These are phyloP conservation scores for Podaxis sp. DNA, from an alignment of 768 basidiomycete genomes.

Conservation along the genomic window DNA sequence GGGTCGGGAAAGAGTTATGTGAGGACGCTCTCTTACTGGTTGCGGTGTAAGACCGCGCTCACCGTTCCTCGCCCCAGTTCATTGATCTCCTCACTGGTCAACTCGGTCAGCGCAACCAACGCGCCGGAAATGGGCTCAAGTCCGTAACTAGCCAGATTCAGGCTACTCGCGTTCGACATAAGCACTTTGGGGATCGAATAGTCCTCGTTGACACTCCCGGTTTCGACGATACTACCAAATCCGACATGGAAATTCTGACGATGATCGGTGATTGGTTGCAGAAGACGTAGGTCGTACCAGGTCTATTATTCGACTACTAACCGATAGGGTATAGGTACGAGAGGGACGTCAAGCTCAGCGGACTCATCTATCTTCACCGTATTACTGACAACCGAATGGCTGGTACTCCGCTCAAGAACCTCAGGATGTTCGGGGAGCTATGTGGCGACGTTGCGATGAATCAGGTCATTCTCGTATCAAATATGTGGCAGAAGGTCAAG, in stretches of 20 bases:
- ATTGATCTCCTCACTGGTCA: slow-evolving; percentile 24
- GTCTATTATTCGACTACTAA: neutral
- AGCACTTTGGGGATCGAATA: slow-evolving; percentile 20
- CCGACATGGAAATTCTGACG: slow-evolving; percentile 17
- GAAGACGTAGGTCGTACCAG: slow-evolving; percentile 12
- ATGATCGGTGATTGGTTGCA: slow-evolving; percentile 18
- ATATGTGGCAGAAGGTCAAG: slow-evolving; percentile 38
- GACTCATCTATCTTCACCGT: slow-evolving; percentile 17
- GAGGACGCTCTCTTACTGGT: neutral
- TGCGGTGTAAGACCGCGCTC: neutral
- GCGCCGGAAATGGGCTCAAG: slow-evolving; percentile 24
- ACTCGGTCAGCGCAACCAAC: slow-evolving; percentile 14
- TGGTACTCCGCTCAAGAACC: slow-evolving; percentile 21
- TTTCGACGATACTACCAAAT: slow-evolving; percentile 34
- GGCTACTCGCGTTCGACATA: slow-evolving; percentile 27
- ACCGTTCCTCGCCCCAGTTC: slow-evolving; percentile 18
- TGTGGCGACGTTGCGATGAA: slow-evolving; percentile 26
- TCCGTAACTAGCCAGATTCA: slow-evolving; percentile 39
- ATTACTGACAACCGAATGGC: slow-evolving; percentile 15
- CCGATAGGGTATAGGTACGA: neutral
- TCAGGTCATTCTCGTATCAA: slow-evolving; percentile 34
- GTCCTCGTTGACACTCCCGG: slow-evolving; percentile 41
- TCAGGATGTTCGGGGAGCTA: slow-evolving; percentile 30
- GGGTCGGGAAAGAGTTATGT: slow-evolving; percentile 27
- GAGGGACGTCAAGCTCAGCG: slow-evolving; percentile 8